A percentile compares a stretch with the other conserved stretches of the same genome.
Conservation (phyloP, 2,329 filamentous ascomycete genomes). For the Exophiala sp. region DNA sequence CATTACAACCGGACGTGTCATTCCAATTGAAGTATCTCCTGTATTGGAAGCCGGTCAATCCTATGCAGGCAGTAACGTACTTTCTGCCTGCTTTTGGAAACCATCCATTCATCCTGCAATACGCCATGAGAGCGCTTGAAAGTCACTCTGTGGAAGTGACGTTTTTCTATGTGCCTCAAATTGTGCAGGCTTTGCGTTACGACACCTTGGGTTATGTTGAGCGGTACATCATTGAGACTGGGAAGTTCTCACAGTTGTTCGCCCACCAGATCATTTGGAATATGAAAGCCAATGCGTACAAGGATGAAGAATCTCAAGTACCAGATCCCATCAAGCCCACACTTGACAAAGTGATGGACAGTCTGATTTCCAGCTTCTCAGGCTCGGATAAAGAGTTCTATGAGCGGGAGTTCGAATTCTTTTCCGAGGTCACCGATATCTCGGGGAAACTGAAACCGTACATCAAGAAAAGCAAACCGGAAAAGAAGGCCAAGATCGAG, state of each 20-base stretch:
- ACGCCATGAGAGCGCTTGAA: constrained; percentile 90
- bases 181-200: constrained; percentile 90
- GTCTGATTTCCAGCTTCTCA: constrained; percentile 77
- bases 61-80: constrained; percentile 85
- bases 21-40: constrained; percentile 88
- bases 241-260: constrained; percentile 95
- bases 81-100: constrained; percentile 88
- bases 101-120: constrained; percentile 89
- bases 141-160: constrained; percentile 93
- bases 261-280: constrained; percentile 99
- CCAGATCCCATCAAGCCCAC: constrained; percentile 91
- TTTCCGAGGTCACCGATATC: constrained; percentile 89
- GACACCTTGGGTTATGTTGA: constrained; percentile 92
- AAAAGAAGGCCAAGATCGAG: constrained; percentile 99
- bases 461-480: constrained; percentile 85
- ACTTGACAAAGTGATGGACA: constrained; percentile 80
- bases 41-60: constrained; percentile 89
- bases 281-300: constrained; percentile 98
- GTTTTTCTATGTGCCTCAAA: constrained; percentile 98
- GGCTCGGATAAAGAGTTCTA: constrained; percentile 76
- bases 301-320: constrained; percentile 85
- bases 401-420: constrained; percentile 94
- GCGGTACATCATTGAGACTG: constrained; percentile 92
- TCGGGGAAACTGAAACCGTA: constrained; percentile 92
- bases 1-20: constrained; percentile 70